Evolutionary conservation across 306 rosid species (phyloP), one percentile per base, ranked within the genome.

Genomic region (Castanopsis chinensis): DNA sequence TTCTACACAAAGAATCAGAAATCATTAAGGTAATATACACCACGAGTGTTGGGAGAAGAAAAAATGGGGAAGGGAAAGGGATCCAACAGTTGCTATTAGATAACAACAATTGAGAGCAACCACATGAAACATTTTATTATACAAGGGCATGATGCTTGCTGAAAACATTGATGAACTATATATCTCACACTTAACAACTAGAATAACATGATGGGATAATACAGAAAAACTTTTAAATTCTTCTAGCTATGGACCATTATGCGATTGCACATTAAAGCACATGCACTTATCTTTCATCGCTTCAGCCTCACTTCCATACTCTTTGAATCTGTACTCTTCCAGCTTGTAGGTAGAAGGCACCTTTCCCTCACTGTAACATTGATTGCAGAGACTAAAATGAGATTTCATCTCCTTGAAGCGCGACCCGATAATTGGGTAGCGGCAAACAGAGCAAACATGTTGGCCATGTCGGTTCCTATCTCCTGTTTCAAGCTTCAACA

Each of bases 331-430:
- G 88, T 89, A 96, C 81, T 91, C 99, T 81, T 93, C 99, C 81
- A 88, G 98, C 87, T 96, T 96, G 84, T 71, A 79, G n/a, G 93
- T 58, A 52, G 97, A 86, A 81, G 99, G 99, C 80, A 96, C 99
- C 83, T 96, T 96, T 73, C 99, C 99, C 80, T 96, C 96, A 63
- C 99, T 93, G 83, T 96, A 96, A 88, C 98, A 96, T 80, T 96
- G 99, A 81, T 79, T 93, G 83, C 99, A 96, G 84, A 96, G 81
- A 83, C 88, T 96, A 80, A 96, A 96, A 84, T 93, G 96, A 78
- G 87, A 86, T 80, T 90, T 96, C 57, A 75, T 65, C 88, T 96
- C 99, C 91, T 96, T 93, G 81, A 93, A 96, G 18, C 98, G 92
- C 25, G 97, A 91, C 67, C 98, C 99, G 5, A 89, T 93, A 7